Percentiles rank a stretch among this genome's conserved stretches.
phyloP scores from a whole-genome alignment of 163 green algal species.

The Coccomyxa subellipsoidea region DNA sequence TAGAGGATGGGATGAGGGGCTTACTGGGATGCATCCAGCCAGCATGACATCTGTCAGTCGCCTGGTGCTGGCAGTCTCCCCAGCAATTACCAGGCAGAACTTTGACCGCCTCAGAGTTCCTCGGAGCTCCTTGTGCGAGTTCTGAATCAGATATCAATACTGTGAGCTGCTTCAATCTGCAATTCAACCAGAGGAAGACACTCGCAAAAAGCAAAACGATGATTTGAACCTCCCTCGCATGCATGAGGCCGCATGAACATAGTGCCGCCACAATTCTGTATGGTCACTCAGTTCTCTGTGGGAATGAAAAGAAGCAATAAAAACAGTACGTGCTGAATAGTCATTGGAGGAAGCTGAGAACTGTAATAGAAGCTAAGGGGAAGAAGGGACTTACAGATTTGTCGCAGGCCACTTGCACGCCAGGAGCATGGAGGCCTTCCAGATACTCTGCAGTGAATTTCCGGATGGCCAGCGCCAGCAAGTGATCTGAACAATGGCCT shows the following conservation, averaged over 20 bases:
- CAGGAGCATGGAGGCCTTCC: neutral
- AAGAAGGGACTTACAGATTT: neutral
- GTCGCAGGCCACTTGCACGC: neutral
- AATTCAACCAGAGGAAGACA: too few species aligned
- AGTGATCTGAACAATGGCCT: neutral
- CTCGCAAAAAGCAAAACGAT: too few species aligned
- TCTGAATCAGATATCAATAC: neutral
- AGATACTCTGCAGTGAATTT: neutral
- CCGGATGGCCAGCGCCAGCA: neutral
- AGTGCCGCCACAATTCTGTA: too few species aligned
- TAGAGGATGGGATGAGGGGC: neutral
- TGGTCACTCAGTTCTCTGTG: too few species aligned
- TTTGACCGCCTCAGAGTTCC: neutral
- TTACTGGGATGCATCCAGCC: neutral
- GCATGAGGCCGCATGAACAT: too few species aligned
- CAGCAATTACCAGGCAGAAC: neutral
- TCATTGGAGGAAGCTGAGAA: neutral
- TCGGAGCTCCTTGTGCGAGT: neutral
- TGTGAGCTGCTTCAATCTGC: too few species aligned
- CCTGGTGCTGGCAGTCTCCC: neutral
- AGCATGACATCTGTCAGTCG: neutral
- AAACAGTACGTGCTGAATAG: too few species aligned
- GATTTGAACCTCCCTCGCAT: too few species aligned
- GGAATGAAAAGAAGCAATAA: too few species aligned
- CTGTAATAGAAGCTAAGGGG: neutral